phyloP scores from a whole-genome alignment of 2,329 filamentous ascomycete species.

The Colletotrichum limetticola region DNA sequence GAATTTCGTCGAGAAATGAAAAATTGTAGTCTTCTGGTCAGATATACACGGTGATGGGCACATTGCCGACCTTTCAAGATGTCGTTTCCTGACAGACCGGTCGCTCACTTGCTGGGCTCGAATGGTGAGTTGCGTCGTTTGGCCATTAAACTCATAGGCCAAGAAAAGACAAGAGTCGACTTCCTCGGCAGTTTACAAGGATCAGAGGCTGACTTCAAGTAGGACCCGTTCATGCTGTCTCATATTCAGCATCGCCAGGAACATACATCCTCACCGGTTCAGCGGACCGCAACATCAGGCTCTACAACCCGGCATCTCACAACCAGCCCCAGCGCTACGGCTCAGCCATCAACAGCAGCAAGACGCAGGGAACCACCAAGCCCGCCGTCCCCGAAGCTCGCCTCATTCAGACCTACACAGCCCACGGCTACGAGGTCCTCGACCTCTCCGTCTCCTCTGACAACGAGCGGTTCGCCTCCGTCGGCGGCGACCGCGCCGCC shows the following conservation, averaged over 20 bases:
- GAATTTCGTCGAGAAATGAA: slow-evolving; percentile 4
- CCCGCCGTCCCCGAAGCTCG: slow-evolving; percentile 56
- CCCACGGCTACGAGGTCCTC: slow-evolving; percentile 93
- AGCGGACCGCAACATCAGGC: slow-evolving; percentile 84
- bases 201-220: slow-evolving; percentile 22
- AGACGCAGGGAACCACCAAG: slow-evolving; percentile 47
- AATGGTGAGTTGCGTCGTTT: slow-evolving; percentile 59
- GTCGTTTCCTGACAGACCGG: slow-evolving; percentile 59
- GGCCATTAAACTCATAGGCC: background rate
- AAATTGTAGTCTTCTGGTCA: background rate
- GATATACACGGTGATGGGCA: slow-evolving; percentile 18
- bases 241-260: slow-evolving; percentile 78
- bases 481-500: slow-evolving; percentile 88
- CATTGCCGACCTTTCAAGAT: slow-evolving; percentile 42
- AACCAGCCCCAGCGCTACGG: slow-evolving; percentile 34
- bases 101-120: slow-evolving; percentile 67
- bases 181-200: too few relatives aligned
- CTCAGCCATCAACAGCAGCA: slow-evolving; percentile 45
- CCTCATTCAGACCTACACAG: slow-evolving; percentile 88
- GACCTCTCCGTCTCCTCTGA: slow-evolving; percentile 78
- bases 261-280: slow-evolving; percentile 88
- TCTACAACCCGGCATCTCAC: slow-evolving; percentile 79
- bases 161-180: background rate
- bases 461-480: slow-evolving; percentile 88
- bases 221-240: slow-evolving; percentile 79